Evolutionary conservation across 2,329 filamentous ascomycete genomes (phyloP), one percentile per base, ranked within the genome.

Genomic region (Fonsecaea pedrosoi): DNA sequence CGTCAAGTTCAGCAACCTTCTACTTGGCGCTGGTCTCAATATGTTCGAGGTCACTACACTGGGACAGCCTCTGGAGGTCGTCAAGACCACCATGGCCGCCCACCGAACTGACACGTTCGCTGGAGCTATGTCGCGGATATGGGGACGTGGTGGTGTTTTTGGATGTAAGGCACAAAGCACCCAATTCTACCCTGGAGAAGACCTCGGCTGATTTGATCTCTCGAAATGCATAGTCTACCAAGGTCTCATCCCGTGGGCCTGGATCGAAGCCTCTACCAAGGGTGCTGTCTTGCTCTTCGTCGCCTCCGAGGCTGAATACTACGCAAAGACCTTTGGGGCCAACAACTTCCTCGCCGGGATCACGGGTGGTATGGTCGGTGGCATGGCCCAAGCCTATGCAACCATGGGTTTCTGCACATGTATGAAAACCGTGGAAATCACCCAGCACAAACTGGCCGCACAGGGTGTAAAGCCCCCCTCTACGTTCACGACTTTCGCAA

Each of bases 371-470:
- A 92, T 99, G 85, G 86, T 89, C 25, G 95, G 95, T 78, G 95
- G 95, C 86, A 89, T 99, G 67, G 95, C 94, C 55, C 95, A 99
- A 84, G 95, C 95, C 68, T 99, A 99, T 80, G 95, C 95, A 73
- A 99, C 95, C 79, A 99, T 99, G 94, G 95, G 95, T 74, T 99
- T 99, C 89, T 99, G 95, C 84, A 99, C 95, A 69, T 99, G 95
- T 88, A 99, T 99, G 95, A 99, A 99, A 89, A 99, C 95, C 71
- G 95, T 98, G 73, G 95, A 99, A 82, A 99, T 99, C 82, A 99
- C 95, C 78, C 96, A 97, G 84, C 91, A 95, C 86, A 98, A 98
- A 87, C 85, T 95, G 77, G 93, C 92, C 13, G 90, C 92, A 38
- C 73, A 88, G 53, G 95, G 95, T 74, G 88, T 90, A 73, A 92